Conservation (phyloP, 2,329 filamentous ascomycete genomes). For the Fusarium cyanostomum region DNA sequence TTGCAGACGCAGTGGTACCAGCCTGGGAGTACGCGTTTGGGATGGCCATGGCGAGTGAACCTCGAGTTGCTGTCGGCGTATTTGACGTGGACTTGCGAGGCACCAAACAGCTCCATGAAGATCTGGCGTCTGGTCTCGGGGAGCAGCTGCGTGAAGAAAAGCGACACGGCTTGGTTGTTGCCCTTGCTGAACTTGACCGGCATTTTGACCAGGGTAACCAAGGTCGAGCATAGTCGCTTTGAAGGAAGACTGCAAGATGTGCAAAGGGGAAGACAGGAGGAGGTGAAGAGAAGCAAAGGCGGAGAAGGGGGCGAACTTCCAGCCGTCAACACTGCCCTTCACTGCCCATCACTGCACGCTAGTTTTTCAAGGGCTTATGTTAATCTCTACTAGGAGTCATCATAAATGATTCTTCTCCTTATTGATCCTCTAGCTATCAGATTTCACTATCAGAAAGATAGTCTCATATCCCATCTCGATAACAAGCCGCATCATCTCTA, state of each 20-base stretch:
- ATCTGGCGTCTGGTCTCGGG: neutral
- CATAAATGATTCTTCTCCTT: too few relatives aligned
- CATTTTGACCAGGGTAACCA: neutral
- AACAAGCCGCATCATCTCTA: too few relatives aligned
- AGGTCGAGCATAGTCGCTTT: neutral
- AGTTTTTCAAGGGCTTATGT: too few relatives aligned
- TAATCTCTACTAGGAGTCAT: too few relatives aligned
- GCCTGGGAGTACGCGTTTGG: neutral
- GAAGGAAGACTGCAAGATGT: neutral
- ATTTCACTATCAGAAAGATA: too few relatives aligned
- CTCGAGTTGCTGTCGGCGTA: neutral
- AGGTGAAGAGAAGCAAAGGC: too few relatives aligned
- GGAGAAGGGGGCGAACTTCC: too few relatives aligned
- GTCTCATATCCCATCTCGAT: too few relatives aligned
- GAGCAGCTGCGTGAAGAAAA: neutral
- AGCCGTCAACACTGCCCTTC: too few relatives aligned
- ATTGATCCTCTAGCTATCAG: too few relatives aligned
- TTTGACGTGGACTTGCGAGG: neutral
- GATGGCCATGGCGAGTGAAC: neutral
- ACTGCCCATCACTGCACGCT: too few relatives aligned
- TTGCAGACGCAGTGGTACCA: slow-evolving; percentile 12
- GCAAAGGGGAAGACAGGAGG: too few relatives aligned
- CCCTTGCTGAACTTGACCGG: neutral
- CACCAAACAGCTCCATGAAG: slow-evolving; percentile 7
- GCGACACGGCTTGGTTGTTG: neutral